Evolutionary conservation across 225 moss, liverwort and hornwort genomes (phyloP), one percentile per base, ranked within the genome.

Genomic region (Bryoerythrophyllum caledonicum): DNA sequence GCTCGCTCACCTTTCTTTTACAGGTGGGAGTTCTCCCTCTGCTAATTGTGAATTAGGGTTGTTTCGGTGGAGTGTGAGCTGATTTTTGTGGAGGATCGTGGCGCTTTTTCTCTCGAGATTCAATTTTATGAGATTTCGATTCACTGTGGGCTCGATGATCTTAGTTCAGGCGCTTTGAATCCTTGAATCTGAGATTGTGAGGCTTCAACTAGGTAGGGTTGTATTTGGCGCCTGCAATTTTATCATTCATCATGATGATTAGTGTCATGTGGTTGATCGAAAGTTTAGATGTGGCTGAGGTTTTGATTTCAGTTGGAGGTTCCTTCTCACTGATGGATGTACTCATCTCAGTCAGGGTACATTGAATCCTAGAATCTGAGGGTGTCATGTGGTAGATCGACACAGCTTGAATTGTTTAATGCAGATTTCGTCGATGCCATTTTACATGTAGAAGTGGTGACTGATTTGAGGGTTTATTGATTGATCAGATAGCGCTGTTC

Each of bases 401-500:
- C 48, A 48, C 1, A 17, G 5, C 0, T 37, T 37, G 37, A 37
- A 37, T 37, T 15, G 37, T 16, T 46, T 16, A 46, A 16, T 46
- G 46, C 16, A 46, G 46, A 15, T 46, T 43, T 12, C 12, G 43
- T 43, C 10, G 43, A 13, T 41, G 41, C 10, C 41, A 41, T 11
- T 58, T 58, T 27, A 0, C 28, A 26, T 60, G 25, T 58, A 25
- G 58, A 58, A 58, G 1, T 72, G 49, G 73, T 12, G 73, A 23
- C 21, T 49, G 37, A 63, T 53, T 28, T 19, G 38, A 53, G 30
- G 62, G 38, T 38, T 8, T 16, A 40, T 72, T 76, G 69, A 28
- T 72, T 76, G 69, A 56, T 27, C 76, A 91, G 85, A 97, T 97
- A 90, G 96, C 96, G 19, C 82, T 97, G 5, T 79, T 80, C 48